Conservation (phyloP, 192 early-diverging fungal species). For the Geranomyces variabilis region DNA sequence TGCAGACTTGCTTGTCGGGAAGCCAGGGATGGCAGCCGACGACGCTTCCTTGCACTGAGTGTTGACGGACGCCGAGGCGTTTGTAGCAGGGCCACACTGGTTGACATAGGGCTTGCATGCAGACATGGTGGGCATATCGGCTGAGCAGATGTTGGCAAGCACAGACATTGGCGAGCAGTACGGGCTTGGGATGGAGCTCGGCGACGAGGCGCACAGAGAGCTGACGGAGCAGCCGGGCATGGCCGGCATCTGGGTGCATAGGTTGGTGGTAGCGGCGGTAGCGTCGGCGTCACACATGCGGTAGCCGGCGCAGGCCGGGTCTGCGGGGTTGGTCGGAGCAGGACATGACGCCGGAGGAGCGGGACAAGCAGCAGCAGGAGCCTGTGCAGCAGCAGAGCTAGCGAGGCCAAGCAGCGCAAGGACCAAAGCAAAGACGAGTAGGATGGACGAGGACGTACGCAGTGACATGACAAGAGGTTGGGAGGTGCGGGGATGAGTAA, state of each 20-base stretch:
- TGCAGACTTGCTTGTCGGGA: constrained; percentile 53
- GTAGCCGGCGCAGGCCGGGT: constrained; percentile 16
- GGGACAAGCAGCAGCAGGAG: neutral
- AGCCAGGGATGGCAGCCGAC: constrained; percentile 22
- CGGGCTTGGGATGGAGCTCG: constrained; percentile 36
- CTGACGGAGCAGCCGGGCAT: constrained; percentile 54
- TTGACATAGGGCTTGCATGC: constrained; percentile 36
- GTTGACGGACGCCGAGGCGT: constrained; percentile 36
- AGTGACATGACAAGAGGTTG: neutral
- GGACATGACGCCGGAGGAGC: neutral
- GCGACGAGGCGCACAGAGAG: constrained; percentile 30
- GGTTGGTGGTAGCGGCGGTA: constrained; percentile 34
- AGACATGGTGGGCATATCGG: constrained; percentile 48
- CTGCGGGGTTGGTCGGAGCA: constrained; percentile 9
- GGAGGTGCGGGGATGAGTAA: neutral
- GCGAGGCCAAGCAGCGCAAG: neutral
- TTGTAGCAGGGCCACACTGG: constrained; percentile 37
- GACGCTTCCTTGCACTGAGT: constrained; percentile 39
- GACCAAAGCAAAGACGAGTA: too few species aligned
- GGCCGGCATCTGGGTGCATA: constrained; percentile 54
- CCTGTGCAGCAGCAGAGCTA: neutral
- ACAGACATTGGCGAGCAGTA: constrained; percentile 56
- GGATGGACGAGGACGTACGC: neutral
- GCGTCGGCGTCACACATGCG: constrained; percentile 21
- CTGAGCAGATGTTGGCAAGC: constrained; percentile 48